A percentile compares a stretch with the other conserved stretches of the same genome.
phyloP scores from a whole-genome alignment of 495 filamentous ascomycete genomes.

The Monascus purpureus region DNA sequence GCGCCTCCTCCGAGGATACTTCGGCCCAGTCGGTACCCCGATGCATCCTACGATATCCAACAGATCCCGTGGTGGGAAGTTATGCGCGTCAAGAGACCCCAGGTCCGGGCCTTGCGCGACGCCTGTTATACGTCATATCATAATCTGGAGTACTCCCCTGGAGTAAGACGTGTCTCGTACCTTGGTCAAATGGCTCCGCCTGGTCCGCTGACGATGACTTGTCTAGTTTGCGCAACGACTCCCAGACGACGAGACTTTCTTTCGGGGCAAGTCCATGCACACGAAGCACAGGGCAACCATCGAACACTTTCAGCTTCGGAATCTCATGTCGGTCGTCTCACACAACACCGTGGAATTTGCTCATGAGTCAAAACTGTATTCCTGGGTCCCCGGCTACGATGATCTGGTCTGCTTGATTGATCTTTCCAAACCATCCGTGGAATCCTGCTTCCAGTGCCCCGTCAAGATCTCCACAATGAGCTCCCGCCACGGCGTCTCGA shows the following conservation, averaged over 20 bases:
- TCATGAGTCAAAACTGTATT: slow-evolving; percentile 38
- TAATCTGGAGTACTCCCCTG: slow-evolving; percentile 22
- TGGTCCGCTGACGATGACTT: background rate
- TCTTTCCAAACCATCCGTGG: slow-evolving; percentile 33
- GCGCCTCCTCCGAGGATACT: slow-evolving; percentile 26
- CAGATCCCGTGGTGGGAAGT: slow-evolving; percentile 59
- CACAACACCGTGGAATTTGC: slow-evolving; percentile 71
- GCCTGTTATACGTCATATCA: slow-evolving; percentile 31
- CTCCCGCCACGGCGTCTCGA: slow-evolving; percentile 48
- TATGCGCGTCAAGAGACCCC: slow-evolving; percentile 44
- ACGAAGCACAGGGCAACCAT: slow-evolving; percentile 48
- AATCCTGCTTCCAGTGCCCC: slow-evolving; percentile 22
- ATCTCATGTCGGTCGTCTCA: slow-evolving; percentile 59
- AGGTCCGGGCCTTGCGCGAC: slow-evolving; percentile 46
- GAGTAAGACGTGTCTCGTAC: slow-evolving; percentile 2
- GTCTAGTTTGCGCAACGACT: slow-evolving; percentile 11
- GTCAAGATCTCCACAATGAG: slow-evolving; percentile 59
- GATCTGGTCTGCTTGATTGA: slow-evolving; percentile 44
- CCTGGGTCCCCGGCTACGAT: slow-evolving; percentile 26
- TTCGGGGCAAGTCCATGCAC: slow-evolving; percentile 58
- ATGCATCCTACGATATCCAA: slow-evolving; percentile 57
- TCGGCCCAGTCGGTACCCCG: slow-evolving; percentile 31
- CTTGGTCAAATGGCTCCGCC: background rate
- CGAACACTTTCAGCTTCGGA: slow-evolving; percentile 82
- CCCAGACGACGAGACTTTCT: slow-evolving; percentile 32